Conservation (phyloP, 1,284 basidiomycete genomes). For the Termitomyces sp. region DNA sequence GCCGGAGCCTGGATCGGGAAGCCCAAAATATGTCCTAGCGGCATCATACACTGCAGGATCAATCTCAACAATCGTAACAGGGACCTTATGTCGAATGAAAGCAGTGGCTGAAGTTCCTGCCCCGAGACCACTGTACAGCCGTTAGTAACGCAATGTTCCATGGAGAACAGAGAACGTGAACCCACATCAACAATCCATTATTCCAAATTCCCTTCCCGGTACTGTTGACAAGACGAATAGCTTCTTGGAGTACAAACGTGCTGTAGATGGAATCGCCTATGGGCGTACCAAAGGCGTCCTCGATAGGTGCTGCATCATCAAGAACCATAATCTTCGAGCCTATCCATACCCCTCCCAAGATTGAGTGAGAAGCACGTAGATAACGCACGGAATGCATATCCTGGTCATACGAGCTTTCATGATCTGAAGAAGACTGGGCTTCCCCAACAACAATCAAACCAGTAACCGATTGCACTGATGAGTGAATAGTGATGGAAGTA, state of each 20-base stretch:
- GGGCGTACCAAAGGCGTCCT: conserved; percentile 48
- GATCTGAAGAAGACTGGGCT: conserved; percentile 37
- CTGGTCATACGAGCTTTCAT: conserved; percentile 24
- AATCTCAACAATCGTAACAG: conserved; percentile 77
- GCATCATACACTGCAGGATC: conserved; percentile 86
- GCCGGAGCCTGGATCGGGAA: conserved; percentile 53
- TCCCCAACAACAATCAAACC: conserved; percentile 80
- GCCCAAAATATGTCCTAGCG: conserved; percentile 71
- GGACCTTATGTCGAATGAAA: conserved; percentile 62
- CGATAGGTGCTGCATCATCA: conserved; percentile 34
- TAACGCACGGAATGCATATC: conserved; percentile 62
- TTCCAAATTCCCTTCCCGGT: conserved; percentile 32
- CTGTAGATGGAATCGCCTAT: conserved; percentile 79
- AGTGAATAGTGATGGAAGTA: conserved; percentile 64
- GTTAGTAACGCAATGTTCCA: not conserved
- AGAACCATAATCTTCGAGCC: conserved; percentile 42
- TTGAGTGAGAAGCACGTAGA: conserved; percentile 81
- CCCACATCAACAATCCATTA: conserved; percentile 71
- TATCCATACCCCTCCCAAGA: conserved; percentile 87
- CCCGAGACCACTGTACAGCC: conserved; percentile 63
- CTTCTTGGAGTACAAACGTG: conserved; percentile 84
- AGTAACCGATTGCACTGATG: conserved; percentile 65
- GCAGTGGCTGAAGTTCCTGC: conserved; percentile 75
- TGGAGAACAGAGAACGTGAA: conserved; percentile 11
- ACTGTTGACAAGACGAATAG: conserved; percentile 60